phyloP scores from a whole-genome alignment of 1,284 basidiomycete species.

The Pseudozyma thailandica region DNA sequence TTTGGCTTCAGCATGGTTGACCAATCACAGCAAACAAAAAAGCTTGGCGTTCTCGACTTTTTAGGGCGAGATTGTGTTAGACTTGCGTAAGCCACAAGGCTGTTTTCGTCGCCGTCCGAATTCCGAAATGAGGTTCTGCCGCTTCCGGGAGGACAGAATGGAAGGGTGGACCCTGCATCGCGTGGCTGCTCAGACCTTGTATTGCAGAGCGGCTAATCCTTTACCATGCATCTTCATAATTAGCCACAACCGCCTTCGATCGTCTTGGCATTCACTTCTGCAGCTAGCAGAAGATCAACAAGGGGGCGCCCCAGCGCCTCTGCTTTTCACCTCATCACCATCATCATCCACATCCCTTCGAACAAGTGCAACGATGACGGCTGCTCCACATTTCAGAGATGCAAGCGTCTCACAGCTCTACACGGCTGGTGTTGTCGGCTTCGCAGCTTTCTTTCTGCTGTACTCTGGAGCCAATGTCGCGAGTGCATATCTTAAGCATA shows the following conservation, averaged over 20 bases:
- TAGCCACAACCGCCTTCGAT: not conserved
- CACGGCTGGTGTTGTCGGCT: constrained; percentile 20
- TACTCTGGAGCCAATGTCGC: constrained; percentile 21
- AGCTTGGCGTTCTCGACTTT: no score
- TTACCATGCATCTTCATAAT: not conserved
- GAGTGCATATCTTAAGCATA: constrained; percentile 1
- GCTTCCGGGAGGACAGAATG: not conserved
- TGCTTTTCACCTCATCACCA: not conserved
- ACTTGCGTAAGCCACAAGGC: no score
- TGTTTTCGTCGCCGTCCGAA: no score
- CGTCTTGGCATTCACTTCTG: not conserved
- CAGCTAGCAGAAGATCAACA: not conserved
- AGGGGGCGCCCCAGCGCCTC: not conserved
- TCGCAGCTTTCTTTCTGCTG: constrained; percentile 31
- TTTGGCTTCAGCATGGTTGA: not conserved
- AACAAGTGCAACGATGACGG: constrained; percentile 16
- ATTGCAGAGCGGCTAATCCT: no score
- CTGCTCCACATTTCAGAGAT: constrained; percentile 21
- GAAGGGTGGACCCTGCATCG: constrained; percentile 16
- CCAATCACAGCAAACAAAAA: not conserved
- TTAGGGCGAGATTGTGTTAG: no score
- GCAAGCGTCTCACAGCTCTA: constrained; percentile 33
- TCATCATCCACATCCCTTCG: no score
- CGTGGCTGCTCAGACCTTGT: no score
- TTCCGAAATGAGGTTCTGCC: not conserved